Evolutionary conservation across 805 yeast species (phyloP), one percentile per base, ranked within the genome.

Genomic region (Jamesozyma piceae): DNA sequence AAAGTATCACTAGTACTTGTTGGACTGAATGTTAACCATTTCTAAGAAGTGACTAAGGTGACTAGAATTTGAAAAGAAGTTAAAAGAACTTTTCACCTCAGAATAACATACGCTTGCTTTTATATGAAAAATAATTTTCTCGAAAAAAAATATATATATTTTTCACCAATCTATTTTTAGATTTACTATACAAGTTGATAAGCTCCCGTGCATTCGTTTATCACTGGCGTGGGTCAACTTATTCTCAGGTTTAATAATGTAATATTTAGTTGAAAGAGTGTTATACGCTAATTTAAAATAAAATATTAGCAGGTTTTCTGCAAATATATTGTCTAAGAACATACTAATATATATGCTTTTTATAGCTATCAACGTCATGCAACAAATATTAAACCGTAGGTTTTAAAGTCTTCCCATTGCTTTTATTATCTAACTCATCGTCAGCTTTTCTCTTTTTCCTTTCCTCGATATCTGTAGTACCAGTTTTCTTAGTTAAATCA

Each of bases 381-480:
- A 11, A 11, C 5, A 6, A 29, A n/a, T 9, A 32, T 32, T 35
- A 35, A 4, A 24, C 27, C 15, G 19, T 15, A 11, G 35, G 13
- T 18, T 44, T 54, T 45, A n/a, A 38, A 26, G 36, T 52, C 47
- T 42, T 45, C 37, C 38, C 49, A 8, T 32, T 33, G 13, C 41
- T 43, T 9, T 42, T 43, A 20, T 44, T 53, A 20, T 44, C 54
- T 5, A 58, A 24, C 1, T 28, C 43, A 5, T 49, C 55, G 17
- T 49, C 54, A 2, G 61, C 54, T 19, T 56, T 48, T 41, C 63
- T 52, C 39, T 59, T 61, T 37, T 44, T 43, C 21, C 35, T 45
- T 35, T 41, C 41, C 10, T 40, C 45, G 18, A 34, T 28, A 30
- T 37, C 38, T 33, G 39, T 44, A 14, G 29, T 15, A 6, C 28